phyloP scores from a whole-genome alignment of 192 early-diverging fungal species.

The Coemansia sp. region DNA sequence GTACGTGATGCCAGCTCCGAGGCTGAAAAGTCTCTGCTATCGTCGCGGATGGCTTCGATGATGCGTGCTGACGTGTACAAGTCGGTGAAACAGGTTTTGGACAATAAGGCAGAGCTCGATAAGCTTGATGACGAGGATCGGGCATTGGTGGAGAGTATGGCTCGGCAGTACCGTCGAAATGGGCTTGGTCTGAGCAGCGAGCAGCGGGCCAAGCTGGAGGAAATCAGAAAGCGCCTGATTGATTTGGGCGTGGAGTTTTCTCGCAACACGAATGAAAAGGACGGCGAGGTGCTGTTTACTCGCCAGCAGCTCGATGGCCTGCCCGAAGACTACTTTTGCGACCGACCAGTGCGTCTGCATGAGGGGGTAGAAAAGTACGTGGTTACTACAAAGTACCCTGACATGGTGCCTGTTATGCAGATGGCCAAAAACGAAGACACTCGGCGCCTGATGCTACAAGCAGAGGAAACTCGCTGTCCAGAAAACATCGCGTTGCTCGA shows the following conservation, averaged over 20 bases:
- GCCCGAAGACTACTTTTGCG: conserved; percentile 62
- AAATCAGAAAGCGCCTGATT: conserved; percentile 60
- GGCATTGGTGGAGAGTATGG: conserved; percentile 61
- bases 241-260: conserved; percentile 67
- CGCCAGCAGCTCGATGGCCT: conserved; percentile 67
- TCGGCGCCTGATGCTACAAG: conserved; percentile 46
- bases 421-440: conserved; percentile 52
- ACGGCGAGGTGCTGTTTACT: conserved; percentile 45
- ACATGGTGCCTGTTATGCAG: conserved; percentile 47
- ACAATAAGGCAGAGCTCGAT: conserved; percentile 27
- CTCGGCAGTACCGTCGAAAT: conserved; percentile 63
- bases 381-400: conserved; percentile 72
- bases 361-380: conserved; percentile 59
- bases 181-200: conserved; percentile 64
- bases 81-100: conserved; percentile 48
- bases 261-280: conserved; percentile 63
- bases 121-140: conserved; percentile 58
- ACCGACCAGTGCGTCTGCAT: conserved; percentile 43
- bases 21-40: conserved; percentile 56
- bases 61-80: conserved; percentile 61
- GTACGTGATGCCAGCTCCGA: conserved; percentile 66
- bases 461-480: conserved; percentile 55
- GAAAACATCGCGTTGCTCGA: conserved; percentile 62
- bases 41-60: conserved; percentile 62
- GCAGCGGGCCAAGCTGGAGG: conserved; percentile 58